Evolutionary conservation across 306 rosid species (phyloP).

Genomic region (Quercus variabilis): DNA sequence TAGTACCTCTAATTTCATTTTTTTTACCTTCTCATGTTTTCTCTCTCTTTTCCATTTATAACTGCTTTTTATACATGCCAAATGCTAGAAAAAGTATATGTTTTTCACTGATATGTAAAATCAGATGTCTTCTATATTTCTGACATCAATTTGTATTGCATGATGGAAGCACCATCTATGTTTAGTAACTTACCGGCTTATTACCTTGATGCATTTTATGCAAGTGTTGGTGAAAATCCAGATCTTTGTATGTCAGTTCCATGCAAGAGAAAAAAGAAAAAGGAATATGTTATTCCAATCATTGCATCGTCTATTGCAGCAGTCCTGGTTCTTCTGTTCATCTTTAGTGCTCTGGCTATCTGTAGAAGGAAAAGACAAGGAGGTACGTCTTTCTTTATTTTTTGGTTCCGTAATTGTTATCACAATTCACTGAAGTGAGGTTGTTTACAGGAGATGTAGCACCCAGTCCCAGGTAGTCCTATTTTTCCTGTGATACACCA

Average conservation of each 20-base stretch:
- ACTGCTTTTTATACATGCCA: too few species aligned
- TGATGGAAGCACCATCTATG: neutral
- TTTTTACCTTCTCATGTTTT: neutral
- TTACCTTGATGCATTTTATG: neutral
- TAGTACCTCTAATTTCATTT: neutral
- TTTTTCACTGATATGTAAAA: too few species aligned
- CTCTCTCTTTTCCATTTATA: neutral
- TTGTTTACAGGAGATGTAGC: neutral
- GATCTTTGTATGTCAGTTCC: conserved; percentile 1
- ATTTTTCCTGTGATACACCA: neutral
- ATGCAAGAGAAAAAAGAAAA: conserved; percentile 8
- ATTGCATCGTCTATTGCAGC: neutral
- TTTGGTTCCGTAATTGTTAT: neutral
- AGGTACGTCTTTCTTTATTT: neutral
- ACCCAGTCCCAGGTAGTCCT: neutral
- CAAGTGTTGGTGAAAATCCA: conserved; percentile 28
- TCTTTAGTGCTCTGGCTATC: neutral
- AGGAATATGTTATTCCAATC: conserved; percentile 24
- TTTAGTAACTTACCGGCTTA: neutral
- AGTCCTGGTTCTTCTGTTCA: neutral
- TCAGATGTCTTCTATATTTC: too few species aligned
- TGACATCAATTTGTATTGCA: neutral
- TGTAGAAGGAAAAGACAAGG: conserved; percentile 13
- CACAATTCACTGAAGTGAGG: neutral
- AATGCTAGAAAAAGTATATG: too few species aligned